Percentiles rank a stretch among this genome's conserved stretches.
Conservation (phyloP, 257 asterid species). For the Solanum bulbocastanum region DNA sequence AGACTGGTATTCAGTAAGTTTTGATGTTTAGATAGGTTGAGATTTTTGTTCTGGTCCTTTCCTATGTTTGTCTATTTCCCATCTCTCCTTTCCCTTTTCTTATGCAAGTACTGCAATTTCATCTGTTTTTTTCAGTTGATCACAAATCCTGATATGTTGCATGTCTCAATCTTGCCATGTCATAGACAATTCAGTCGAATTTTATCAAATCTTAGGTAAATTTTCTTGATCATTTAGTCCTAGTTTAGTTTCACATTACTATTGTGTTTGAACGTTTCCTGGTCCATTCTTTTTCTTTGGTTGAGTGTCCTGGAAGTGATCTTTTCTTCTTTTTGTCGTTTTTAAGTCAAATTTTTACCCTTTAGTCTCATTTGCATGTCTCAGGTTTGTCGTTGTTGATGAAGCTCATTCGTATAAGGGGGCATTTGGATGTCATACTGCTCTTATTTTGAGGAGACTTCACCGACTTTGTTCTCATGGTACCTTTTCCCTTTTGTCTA, state of each 20-base stretch:
- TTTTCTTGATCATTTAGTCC: background rate
- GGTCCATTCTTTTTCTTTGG: background rate
- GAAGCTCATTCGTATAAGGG: conserved; percentile 97
- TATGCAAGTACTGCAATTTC: conserved; percentile 10
- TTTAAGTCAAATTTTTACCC: background rate
- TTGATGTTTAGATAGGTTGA: conserved; percentile 4
- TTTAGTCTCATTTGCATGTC: background rate
- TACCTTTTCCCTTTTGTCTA: conserved; percentile 15
- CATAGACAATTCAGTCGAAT: conserved; percentile 74
- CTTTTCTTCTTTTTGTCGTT: background rate
- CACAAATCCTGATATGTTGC: conserved; percentile 96
- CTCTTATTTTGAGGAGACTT: conserved; percentile 87
- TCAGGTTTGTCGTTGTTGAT: conserved; percentile 75
- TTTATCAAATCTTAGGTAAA: conserved; percentile 73
- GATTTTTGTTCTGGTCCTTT: background rate
- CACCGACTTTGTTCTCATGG: conserved; percentile 90
- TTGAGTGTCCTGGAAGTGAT: background rate
- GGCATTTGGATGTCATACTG: conserved; percentile 84
- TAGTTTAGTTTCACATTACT: background rate
- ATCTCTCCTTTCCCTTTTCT: background rate
- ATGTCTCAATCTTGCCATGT: conserved; percentile 79
- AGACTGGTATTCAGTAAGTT: conserved; percentile 57
- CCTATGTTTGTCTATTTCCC: background rate
- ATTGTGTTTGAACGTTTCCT: background rate
- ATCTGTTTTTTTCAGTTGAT: conserved; percentile 56